Base-by-base conservation (phyloP, 2,329 filamentous ascomycete genomes). In the Trichoderma endophyticum region DNA sequence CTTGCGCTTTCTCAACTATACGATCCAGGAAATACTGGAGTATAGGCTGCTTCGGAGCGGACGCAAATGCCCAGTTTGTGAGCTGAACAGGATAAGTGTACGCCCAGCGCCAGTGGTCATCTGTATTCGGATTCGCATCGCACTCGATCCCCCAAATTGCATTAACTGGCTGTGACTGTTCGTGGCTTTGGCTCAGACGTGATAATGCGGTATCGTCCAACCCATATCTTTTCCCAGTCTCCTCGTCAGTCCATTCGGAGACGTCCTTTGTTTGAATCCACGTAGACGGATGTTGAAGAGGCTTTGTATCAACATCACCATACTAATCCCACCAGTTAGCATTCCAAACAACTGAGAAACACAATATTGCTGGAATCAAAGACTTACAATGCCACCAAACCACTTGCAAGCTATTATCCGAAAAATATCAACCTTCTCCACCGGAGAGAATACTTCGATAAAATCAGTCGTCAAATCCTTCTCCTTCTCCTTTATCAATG, bases 11-110 rank as follows among this genome's bases (percentile, higher is more conserved):
- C 9, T 69, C 57, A 11, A 28, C 14, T 14, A 77, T 64, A 11
- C 57, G 67, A n/a, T 75, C 69, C 67, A 77, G 68, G 68, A 75
- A 77, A 36, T 72, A 71, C 3, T 71, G 62, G 8, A 77, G 67
- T 4, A 74, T 63, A 5, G 75, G 75, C 26, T 77, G 76, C 6
- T 73, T 59, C 2, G 73, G 74, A 21, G 75, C 73, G 7, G 75
- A 76, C 2, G 76, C 76, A 65, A 77, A 68, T 11, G 76, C 76
- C 76, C 76, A 77, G 26, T 77, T 75, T 6, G 76, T 77, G 56
- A 77, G 62, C 12, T 77, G 76, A 1, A 77, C 71, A 7, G 76
- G 75, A 63, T 75, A 77, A 3, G 74, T 70, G 57, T 77, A 77
- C n/a, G 75, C 75, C 75, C 76, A 75, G 14, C 76, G 75, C 76